Percentiles rank a stretch among this genome's conserved stretches.
These are phyloP conservation scores for Anacardium occidentale DNA, from an alignment of 345 rosid species.

Conservation along the genomic window DNA sequence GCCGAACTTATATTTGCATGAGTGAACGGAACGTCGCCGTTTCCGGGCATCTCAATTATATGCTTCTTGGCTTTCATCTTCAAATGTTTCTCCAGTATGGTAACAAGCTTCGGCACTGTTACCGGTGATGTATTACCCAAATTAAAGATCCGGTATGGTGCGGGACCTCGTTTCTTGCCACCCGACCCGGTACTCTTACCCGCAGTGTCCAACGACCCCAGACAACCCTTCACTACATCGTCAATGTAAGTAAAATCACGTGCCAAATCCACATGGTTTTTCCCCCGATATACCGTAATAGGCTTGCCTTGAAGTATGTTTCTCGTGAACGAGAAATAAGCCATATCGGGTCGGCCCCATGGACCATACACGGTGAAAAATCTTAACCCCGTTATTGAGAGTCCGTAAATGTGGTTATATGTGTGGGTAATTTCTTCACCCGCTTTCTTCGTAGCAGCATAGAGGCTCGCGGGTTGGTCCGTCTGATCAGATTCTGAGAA, in stretches of 20 bases:
- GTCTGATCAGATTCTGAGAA: conserved; percentile 71
- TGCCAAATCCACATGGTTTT: conserved; percentile 62
- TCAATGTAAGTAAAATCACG: conserved; percentile 81
- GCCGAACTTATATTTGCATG: conserved; percentile 82
- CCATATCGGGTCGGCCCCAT: conserved; percentile 92
- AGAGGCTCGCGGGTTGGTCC: conserved; percentile 75
- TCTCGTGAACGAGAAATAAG: conserved; percentile 69
- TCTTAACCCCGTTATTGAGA: conserved; percentile 69
- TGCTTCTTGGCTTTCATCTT: conserved; percentile 64
- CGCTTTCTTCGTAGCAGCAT: conserved; percentile 85
- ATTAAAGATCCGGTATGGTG: conserved; percentile 65
- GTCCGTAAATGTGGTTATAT: conserved; percentile 78
- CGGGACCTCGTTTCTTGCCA: conserved; percentile 72
- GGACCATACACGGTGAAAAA: conserved; percentile 89
- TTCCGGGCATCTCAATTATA: conserved; percentile 69
- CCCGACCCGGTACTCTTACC: conserved; percentile 77
- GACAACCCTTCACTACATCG: conserved; percentile 72
- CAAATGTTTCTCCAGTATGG: conserved; percentile 64
- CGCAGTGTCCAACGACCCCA: conserved; percentile 67
- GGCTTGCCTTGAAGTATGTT: conserved; percentile 74
- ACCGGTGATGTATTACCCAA: conserved; percentile 83
- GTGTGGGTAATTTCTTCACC: conserved; percentile 84
- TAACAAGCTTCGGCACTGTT: conserved; percentile 63
- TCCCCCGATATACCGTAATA: conserved; percentile 66
- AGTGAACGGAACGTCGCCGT: conserved; percentile 90